These are phyloP conservation scores for Nicotiana obtusifolia DNA, from an alignment of 257 asterid genomes.

Conservation along the genomic window DNA sequence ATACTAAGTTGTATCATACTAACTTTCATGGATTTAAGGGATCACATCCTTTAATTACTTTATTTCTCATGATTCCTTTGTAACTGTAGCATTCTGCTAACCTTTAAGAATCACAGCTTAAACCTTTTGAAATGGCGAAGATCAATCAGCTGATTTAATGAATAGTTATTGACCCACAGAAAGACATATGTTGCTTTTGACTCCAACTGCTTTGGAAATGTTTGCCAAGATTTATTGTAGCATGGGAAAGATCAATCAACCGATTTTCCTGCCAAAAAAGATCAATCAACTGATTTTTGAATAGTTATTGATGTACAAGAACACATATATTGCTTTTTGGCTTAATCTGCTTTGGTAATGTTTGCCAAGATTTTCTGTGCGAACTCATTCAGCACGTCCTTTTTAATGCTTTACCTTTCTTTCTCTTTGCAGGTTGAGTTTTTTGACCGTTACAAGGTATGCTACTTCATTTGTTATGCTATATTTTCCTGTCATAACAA, in stretches of 20 bases:
- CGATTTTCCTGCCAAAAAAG: neutral
- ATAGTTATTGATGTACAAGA: neutral
- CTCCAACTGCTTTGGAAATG: neutral
- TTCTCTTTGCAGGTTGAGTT: conserved; percentile 71
- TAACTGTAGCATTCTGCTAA: neutral
- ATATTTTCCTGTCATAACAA: neutral
- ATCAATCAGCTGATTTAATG: neutral
- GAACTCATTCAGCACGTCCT: neutral
- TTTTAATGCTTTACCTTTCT: conserved; percentile 19
- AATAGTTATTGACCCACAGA: neutral
- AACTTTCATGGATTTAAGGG: neutral
- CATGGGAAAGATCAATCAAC: conserved; percentile 2
- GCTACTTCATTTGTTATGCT: conserved; percentile 11
- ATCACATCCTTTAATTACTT: neutral
- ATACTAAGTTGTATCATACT: neutral
- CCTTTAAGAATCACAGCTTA: neutral
- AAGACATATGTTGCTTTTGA: neutral
- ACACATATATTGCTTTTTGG: neutral
- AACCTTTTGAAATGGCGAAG: neutral
- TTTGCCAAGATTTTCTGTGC: neutral
- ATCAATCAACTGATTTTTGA: neutral
- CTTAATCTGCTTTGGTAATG: neutral
- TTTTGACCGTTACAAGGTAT: conserved; percentile 89
- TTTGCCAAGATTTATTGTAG: neutral
- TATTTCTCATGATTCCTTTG: neutral